Percentiles rank a stretch among this genome's conserved stretches.
These are phyloP conservation scores for Trichoderma gamsii DNA, from an alignment of 495 filamentous ascomycete genomes.

Conservation along the genomic window DNA sequence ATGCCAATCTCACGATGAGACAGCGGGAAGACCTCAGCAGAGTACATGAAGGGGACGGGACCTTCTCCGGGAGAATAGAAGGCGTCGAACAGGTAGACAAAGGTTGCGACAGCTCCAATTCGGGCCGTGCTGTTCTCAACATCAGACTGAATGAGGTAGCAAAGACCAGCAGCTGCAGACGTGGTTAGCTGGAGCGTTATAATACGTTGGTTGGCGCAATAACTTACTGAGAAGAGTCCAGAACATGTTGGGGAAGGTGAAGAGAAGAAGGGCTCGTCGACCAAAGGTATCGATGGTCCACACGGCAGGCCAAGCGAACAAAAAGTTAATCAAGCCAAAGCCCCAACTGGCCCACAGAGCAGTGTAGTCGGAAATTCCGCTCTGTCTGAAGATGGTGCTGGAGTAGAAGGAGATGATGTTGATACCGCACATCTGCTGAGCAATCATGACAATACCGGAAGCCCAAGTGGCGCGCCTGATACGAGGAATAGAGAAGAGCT, in stretches of 20 bases:
- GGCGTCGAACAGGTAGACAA: constrained; percentile 57
- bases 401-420: constrained; percentile 33
- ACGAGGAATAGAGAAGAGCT: constrained; percentile 60
- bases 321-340: constrained; percentile 56
- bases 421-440: constrained; percentile 56
- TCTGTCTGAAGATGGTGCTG: constrained; percentile 51
- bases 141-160: constrained; percentile 47
- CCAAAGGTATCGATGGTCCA: constrained; percentile 65
- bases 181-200: background rate
- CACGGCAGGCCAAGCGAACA: constrained; percentile 59
- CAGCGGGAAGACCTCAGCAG: constrained; percentile 75
- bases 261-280: constrained; percentile 54
- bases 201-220: no score
- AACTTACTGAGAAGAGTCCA: constrained; percentile 43
- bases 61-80: constrained; percentile 46
- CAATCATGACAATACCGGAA: constrained; percentile 58
- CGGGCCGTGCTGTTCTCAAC: constrained; percentile 30
- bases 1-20: constrained; percentile 72
- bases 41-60: constrained; percentile 68
- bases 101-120: constrained; percentile 53
- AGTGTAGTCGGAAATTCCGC: constrained; percentile 37
- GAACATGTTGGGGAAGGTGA: constrained; percentile 58
- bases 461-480: constrained; percentile 54
- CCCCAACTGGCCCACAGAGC: constrained; percentile 52
- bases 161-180: constrained; percentile 45